These are phyloP conservation scores for Hymenoscyphus fraxineus DNA, from an alignment of 2,329 filamentous ascomycete genomes.

Conservation along the genomic window DNA sequence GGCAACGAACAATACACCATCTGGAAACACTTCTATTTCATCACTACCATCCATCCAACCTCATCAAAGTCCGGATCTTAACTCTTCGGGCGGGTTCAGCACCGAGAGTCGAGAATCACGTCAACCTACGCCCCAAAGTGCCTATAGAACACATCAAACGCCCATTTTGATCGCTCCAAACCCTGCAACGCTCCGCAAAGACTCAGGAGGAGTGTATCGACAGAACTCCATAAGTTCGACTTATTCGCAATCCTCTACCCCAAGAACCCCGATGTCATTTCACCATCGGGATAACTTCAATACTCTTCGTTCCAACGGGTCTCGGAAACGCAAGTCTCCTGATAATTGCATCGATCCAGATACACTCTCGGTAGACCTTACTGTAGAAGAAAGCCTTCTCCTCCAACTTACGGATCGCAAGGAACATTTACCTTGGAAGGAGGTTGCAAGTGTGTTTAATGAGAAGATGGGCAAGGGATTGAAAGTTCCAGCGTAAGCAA, in stretches of 20 bases:
- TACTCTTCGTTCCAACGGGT: conserved; percentile 15
- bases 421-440: conserved; percentile 36
- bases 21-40: conserved; percentile 13
- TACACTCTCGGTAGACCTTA: conserved; percentile 22
- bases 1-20: conserved; percentile 17
- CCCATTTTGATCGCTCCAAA: conserved; percentile 29
- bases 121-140: conserved; percentile 15
- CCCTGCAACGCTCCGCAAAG: conserved; percentile 20
- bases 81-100: conserved; percentile 20
- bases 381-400: conserved; percentile 33
- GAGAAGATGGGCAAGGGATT: conserved; percentile 31
- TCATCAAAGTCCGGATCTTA: conserved; percentile 19
- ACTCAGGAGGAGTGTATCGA: conserved; percentile 16
- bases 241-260: conserved; percentile 19
- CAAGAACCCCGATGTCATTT: conserved; percentile 23
- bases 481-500: conserved; percentile 30
- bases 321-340: conserved; percentile 28
- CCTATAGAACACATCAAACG: conserved; percentile 16
- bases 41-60: conserved; percentile 21
- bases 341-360: conserved; percentile 14
- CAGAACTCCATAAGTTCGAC: conserved; percentile 26
- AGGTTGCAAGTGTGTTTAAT: conserved; percentile 32
- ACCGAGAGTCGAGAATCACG: conserved; percentile 18
- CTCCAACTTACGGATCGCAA: conserved; percentile 33
- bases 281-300: conserved; percentile 10